Evolutionary conservation across 768 basidiomycete species (phyloP).

Genomic region (Terana coerulea): DNA sequence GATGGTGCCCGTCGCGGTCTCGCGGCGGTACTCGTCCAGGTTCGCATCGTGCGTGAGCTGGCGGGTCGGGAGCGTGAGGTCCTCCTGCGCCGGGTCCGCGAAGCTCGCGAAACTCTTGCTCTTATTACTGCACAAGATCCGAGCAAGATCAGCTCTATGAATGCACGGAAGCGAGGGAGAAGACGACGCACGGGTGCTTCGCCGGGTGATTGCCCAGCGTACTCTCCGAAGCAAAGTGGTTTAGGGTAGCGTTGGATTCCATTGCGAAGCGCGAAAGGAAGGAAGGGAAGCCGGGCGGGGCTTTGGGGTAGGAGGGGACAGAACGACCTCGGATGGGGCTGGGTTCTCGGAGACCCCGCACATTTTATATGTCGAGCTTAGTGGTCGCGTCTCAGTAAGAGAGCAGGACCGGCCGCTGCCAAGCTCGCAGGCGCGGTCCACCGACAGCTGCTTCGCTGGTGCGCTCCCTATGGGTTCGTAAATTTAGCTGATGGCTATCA

Average conservation of each 20-base stretch:
- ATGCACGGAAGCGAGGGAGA: neutral
- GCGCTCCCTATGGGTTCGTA: neutral
- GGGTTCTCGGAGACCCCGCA: no score
- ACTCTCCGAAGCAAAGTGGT: neutral
- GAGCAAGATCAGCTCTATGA: neutral
- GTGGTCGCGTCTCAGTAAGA: neutral
- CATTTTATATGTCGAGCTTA: constrained; percentile 2
- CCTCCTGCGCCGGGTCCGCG: constrained; percentile 9
- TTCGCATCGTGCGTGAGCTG: constrained; percentile 8
- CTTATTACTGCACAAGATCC: neutral
- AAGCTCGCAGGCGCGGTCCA: neutral
- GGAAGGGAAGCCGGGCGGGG: neutral
- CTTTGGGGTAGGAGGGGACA: neutral
- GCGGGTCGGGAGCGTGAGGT: constrained; percentile 7
- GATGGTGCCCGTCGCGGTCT: constrained; percentile 6
- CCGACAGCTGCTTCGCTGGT: constrained; percentile 1
- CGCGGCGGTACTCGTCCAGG: constrained; percentile 11
- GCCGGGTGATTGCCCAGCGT: neutral
- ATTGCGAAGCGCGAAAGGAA: neutral
- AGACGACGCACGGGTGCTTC: neutral
- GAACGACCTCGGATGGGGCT: neutral
- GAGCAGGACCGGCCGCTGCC: neutral
- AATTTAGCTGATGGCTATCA: neutral
- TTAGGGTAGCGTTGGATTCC: neutral
- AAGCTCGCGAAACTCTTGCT: neutral